Conservation (phyloP, 2,329 filamentous ascomycete species). For the Coleophoma cylindrospora region DNA sequence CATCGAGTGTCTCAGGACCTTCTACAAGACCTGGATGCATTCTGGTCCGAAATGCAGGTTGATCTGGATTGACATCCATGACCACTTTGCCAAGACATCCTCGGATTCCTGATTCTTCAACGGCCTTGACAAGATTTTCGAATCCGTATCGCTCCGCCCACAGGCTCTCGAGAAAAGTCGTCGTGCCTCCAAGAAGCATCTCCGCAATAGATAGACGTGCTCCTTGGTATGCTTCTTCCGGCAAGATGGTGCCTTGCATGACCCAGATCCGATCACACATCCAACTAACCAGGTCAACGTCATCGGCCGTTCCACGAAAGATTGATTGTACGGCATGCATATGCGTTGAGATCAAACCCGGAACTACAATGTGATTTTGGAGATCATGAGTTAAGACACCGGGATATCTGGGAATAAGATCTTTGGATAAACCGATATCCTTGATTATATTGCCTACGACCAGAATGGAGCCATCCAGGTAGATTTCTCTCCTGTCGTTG, state of each 20-base stretch:
- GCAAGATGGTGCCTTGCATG: slow-evolving; percentile 3
- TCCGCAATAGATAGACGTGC: not conserved
- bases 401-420: not conserved
- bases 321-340: no score
- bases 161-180: no score
- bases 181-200: no score
- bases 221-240: slow-evolving; percentile 6
- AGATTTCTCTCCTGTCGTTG: slow-evolving; percentile 21
- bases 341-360: no score
- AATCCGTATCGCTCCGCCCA: no score
- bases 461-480: slow-evolving; percentile 16
- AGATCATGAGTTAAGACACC: no score
- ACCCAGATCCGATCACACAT: slow-evolving; percentile 10
- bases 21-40: slow-evolving; percentile 9
- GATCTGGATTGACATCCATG: slow-evolving; percentile 5
- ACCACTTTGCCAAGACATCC: slow-evolving; percentile 9
- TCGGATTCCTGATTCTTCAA: slow-evolving; percentile 7
- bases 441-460: slow-evolving; percentile 1
- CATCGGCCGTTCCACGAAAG: slow-evolving; percentile 3
- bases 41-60: slow-evolving; percentile 2
- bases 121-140: no score
- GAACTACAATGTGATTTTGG: no score
- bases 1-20: slow-evolving; percentile 2
- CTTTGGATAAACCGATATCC: slow-evolving; percentile 3
- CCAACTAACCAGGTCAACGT: slow-evolving; percentile 4